Base-by-base conservation (phyloP, 768 basidiomycete species). In the Boletus tomentosulus region DNA sequence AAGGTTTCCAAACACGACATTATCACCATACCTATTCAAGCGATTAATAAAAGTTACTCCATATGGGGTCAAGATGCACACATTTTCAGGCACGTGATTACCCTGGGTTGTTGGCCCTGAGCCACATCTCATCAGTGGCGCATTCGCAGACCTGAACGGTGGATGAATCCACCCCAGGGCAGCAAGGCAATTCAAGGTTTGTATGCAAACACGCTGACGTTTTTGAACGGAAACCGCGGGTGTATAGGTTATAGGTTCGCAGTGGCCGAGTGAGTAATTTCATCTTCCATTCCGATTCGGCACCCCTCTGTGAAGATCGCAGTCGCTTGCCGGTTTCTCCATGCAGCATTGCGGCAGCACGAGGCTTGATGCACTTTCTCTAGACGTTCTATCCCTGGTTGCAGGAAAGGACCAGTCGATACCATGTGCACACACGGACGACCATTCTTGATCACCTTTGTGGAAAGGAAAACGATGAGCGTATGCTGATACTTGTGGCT, bases 61-160 rank as follows among this genome's bases (percentile, higher is more conserved):
- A 69, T 85, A 19, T 91, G 86, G 82, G 87, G 88, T 13, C 73
- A 73, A 27, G 85, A 90, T 62, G 84, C 85, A n/a, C 63, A 73
- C 39, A 71, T 69, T 56, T 89, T 89, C 73, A 73, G 79, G 72
- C 79, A 70, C 48, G 76, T 65, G 57, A 51, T 49, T 55, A 51
- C 58, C 65, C 64, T 63, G 51, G 37, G 30, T 49, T 39, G 56
- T 60, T 46, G 55, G 57, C 63, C 58, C 61, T 63, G 64, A 59
- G 39, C 56, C 50, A 31, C 53, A 56, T 50, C 55, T 66, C 58
- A 61, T 57, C 54, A 43, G 55, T 60, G 59, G 60, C 61, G 50
- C 51, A 22, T 59, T 59, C 55, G 58, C 65, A 78, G 75, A 51
- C 83, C 83, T 35, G 81, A 82, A 57, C 71, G 83, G 31, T 85